Evolutionary conservation across 2,329 filamentous ascomycete species (phyloP).

Genomic region (Tolypocladium endophyticum): DNA sequence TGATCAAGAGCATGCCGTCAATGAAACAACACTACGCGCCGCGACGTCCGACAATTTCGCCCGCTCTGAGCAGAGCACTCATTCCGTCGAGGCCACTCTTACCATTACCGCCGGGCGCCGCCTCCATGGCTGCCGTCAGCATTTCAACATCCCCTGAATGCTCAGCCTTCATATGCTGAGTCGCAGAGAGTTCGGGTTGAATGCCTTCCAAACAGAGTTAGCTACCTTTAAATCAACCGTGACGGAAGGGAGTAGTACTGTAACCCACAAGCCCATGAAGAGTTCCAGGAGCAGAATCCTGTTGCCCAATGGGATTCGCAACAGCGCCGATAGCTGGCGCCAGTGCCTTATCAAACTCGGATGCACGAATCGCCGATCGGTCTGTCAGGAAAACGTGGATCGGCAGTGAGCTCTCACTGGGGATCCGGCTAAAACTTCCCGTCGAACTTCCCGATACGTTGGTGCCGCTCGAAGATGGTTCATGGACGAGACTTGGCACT

Average conservation of each 20-base stretch:
- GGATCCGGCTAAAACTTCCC: conserved; percentile 24
- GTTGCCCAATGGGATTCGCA: conserved; percentile 15
- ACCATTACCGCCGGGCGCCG: conserved; percentile 8
- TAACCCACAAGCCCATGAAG: conserved; percentile 19
- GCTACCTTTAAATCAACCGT: conserved; percentile 10
- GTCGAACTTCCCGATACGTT: conserved; percentile 29
- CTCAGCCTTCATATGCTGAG: conserved; percentile 20
- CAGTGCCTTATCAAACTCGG: conserved; percentile 6
- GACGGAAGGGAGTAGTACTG: conserved; percentile 17
- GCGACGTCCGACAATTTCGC: conserved; percentile 45
- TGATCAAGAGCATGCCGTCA: background rate
- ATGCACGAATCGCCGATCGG: conserved; percentile 16
- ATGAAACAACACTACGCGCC: conserved; percentile 4
- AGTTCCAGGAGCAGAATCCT: conserved; percentile 11
- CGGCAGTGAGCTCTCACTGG: conserved; percentile 39
- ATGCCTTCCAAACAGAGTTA: conserved; percentile 21
- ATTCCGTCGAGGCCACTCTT: conserved; percentile 40
- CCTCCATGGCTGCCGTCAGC: conserved; percentile 17
- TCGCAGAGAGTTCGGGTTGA: conserved; percentile 20
- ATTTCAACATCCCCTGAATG: conserved; percentile 18
- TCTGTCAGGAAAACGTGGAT: conserved; percentile 43
- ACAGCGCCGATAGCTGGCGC: background rate
- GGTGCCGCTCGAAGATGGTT: conserved; percentile 34
- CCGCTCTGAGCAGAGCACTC: conserved; percentile 46
- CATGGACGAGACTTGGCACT: conserved; percentile 31